Percentiles rank a stretch among this genome's conserved stretches.
Conservation (phyloP, 2,329 filamentous ascomycete genomes). For the Neopestalotiopsis clavispora region DNA sequence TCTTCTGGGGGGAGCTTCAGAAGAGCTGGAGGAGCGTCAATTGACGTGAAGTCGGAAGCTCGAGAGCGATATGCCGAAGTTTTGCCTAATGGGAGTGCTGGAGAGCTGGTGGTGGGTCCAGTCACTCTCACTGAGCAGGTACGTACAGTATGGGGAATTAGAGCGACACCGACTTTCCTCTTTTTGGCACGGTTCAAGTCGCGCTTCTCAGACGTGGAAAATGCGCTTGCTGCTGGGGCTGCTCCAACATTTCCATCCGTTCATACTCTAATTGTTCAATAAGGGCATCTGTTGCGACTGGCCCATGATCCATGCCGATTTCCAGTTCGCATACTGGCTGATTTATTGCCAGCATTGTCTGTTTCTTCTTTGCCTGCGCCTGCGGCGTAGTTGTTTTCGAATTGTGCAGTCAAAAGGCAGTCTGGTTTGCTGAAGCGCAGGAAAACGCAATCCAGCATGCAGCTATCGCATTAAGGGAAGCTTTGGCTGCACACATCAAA, state of each 20-base stretch:
- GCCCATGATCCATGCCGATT: not conserved
- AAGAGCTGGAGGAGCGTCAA: slow-evolving; percentile 1
- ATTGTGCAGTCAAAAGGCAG: not conserved
- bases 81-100: slow-evolving; percentile 1
- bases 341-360: not conserved
- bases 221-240: not conserved
- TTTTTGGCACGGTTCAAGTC: slow-evolving; percentile 10
- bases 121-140: not conserved
- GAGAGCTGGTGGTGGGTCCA: not conserved
- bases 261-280: not conserved
- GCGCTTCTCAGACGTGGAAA: slow-evolving; percentile 9
- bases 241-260: not conserved
- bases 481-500: not conserved
- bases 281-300: not conserved
- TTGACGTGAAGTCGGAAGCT: slow-evolving; percentile 13
- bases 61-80: slow-evolving; percentile 7
- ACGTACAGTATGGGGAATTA: not conserved
- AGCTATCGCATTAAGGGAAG: not conserved
- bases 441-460: not conserved
- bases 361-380: not conserved
- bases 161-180: not conserved
- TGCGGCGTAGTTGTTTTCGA: not conserved
- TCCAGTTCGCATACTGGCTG: not conserved
- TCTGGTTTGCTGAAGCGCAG: not conserved
- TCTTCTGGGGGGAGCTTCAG: slow-evolving; percentile 2